phyloP scores from a whole-genome alignment of 164 flowering plant species.

The Umbellularia californica region DNA sequence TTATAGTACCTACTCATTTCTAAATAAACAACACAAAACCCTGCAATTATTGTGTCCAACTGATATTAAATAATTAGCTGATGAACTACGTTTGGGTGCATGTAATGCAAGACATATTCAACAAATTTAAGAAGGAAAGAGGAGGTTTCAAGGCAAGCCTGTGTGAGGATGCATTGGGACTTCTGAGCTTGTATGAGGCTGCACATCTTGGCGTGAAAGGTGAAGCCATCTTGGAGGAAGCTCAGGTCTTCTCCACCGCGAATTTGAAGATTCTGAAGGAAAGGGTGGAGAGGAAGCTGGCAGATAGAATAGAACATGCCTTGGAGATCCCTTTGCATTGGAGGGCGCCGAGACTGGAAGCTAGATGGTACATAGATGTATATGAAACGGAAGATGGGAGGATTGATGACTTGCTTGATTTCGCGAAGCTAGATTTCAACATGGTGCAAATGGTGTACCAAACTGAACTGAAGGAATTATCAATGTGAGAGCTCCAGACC shows the following conservation, averaged over 20 bases:
- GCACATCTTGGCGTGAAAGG: constrained; percentile 17
- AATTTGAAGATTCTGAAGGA: constrained; percentile 10
- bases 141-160: constrained; percentile 9
- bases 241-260: constrained; percentile 9
- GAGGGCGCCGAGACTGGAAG: background rate
- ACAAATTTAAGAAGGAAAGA: background rate
- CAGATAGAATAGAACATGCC: constrained; percentile 8
- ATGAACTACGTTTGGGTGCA: no score
- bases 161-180: background rate
- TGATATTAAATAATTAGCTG: no score
- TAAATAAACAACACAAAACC: no score
- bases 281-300: background rate
- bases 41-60: no score
- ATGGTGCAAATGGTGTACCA: constrained; percentile 3
- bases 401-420: constrained; percentile 2
- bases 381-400: background rate
- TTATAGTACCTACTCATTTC: no score
- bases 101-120: constrained; percentile 7
- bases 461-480: constrained; percentile 1
- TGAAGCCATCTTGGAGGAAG: constrained; percentile 25
- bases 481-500: background rate
- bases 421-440: constrained; percentile 25
- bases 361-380: background rate
- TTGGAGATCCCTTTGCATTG: constrained; percentile 16
- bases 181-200: constrained; percentile 24